A percentile compares a stretch with the other conserved stretches of the same genome.
These are phyloP conservation scores for Pythium brassicae DNA, from an alignment of 352 stramenopile genomes.

Conservation along the genomic window DNA sequence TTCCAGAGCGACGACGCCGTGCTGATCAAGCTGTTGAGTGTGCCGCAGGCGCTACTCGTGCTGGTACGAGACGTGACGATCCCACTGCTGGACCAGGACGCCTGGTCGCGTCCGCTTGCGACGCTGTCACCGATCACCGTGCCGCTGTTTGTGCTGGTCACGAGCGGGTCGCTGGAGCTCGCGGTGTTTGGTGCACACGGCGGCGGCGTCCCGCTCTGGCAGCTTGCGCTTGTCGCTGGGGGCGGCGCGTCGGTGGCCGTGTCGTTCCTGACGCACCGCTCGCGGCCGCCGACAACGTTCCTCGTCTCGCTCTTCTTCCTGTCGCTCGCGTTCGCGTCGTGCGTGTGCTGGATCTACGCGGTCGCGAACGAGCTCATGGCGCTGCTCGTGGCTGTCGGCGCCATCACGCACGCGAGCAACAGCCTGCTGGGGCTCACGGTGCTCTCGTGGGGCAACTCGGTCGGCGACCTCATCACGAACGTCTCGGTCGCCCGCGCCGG, in stretches of 20 bases:
- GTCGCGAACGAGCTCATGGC: conserved; percentile 86
- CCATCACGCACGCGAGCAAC: conserved; percentile 73
- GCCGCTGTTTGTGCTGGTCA: conserved; percentile 84
- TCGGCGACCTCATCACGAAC: conserved; percentile 81
- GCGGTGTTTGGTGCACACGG: conserved; percentile 16
- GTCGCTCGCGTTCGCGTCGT: conserved; percentile 70
- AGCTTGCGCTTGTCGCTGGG: conserved; percentile 25
- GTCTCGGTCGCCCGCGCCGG: conserved; percentile 76
- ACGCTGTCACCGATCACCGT: conserved; percentile 79
- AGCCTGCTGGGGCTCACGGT: conserved; percentile 77
- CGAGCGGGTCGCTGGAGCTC: conserved; percentile 15
- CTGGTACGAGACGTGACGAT: conserved; percentile 62
- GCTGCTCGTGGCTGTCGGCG: conserved; percentile 66
- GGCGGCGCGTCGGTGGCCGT: conserved; percentile 51
- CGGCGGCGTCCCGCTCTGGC: conserved; percentile 36
- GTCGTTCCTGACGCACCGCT: conserved; percentile 64
- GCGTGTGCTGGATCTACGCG: conserved; percentile 90
- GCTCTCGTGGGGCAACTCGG: conserved; percentile 81
- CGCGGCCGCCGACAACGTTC: conserved; percentile 43
- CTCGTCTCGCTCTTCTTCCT: conserved; percentile 53
- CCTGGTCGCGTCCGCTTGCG: conserved; percentile 80
- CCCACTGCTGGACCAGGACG: conserved; percentile 60
- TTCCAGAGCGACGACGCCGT: conserved; percentile 40
- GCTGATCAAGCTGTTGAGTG: conserved; percentile 38
- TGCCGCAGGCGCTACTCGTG: conserved; percentile 50